Percentiles rank a stretch among this genome's conserved stretches.
phyloP scores from a whole-genome alignment of 1,139 yeast genomes.

The Zhuliangozyma blackwelliae region DNA sequence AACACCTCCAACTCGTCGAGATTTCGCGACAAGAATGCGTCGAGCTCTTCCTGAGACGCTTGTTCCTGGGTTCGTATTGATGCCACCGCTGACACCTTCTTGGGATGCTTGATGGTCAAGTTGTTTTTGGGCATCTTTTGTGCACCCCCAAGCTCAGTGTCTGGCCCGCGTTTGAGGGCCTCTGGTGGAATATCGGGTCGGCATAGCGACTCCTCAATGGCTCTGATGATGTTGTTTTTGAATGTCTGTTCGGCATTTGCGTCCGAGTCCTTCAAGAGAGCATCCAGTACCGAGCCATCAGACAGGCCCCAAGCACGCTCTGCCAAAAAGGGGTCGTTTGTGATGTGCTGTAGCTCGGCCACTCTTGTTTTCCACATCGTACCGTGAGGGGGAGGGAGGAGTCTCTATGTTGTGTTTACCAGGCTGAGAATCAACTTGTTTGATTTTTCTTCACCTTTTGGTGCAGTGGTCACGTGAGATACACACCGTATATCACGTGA shows the following conservation, averaged over 20 bases:
- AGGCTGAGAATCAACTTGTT: no score
- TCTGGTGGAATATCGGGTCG: conserved; percentile 8
- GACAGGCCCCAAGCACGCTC: conserved; percentile 4
- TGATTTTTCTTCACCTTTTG: no score
- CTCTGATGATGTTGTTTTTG: conserved; percentile 10
- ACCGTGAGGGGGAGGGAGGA: no score
- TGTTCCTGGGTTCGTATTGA: conserved; percentile 19
- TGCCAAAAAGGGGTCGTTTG: conserved; percentile 11
- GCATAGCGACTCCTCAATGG: conserved; percentile 11
- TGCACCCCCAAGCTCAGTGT: conserved; percentile 3
- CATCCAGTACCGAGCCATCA: conserved; percentile 3
- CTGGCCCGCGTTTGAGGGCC: conserved; percentile 7
- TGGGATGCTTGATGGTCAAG: conserved; percentile 1
- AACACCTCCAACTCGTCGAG: conserved; percentile 34
- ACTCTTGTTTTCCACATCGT: conserved; percentile 10
- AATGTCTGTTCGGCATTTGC: conserved; percentile 7
- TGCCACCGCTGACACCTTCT: conserved; percentile 10
- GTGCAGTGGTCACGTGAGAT: conserved; percentile 3
- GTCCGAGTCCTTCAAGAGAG: conserved; percentile 6
- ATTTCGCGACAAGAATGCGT: conserved; percentile 21
- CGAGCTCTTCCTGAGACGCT: conserved; percentile 19
- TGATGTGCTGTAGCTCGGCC: conserved; percentile 11
- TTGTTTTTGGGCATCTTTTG: conserved; percentile 4
- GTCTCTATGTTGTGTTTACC: no score
- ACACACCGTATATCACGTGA: conserved; percentile 2